A percentile compares a stretch with the other conserved stretches of the same genome.
phyloP scores from a whole-genome alignment of 2,329 filamentous ascomycete genomes.

The Aspergillus sp. region DNA sequence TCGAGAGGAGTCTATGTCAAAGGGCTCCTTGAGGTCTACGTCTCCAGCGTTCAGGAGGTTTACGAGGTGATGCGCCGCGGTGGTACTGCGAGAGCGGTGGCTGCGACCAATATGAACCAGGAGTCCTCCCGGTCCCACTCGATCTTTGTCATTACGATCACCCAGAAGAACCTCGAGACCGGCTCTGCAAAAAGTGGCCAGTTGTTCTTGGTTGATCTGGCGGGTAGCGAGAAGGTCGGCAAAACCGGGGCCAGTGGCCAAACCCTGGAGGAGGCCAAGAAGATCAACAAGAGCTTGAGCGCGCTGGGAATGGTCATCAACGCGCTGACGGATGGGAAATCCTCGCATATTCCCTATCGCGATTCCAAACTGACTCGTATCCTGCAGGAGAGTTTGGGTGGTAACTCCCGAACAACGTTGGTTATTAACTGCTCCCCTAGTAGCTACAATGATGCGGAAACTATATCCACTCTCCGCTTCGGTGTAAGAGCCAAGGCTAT shows the following conservation, averaged over 20 bases:
- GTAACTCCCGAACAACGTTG: slow-evolving; percentile 94
- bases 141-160: slow-evolving; percentile 93
- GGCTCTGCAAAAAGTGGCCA: slow-evolving; percentile 93
- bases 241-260: slow-evolving; percentile 97
- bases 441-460: slow-evolving; percentile 96
- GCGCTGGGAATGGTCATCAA: slow-evolving; percentile 99
- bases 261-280: slow-evolving; percentile 95
- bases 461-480: slow-evolving; percentile 81
- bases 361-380: slow-evolving; percentile 97
- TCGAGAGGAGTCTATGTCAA: slow-evolving; percentile 94
- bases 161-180: slow-evolving; percentile 95
- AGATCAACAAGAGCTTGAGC: slow-evolving; percentile 99
- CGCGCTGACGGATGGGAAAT: slow-evolving; percentile 91
- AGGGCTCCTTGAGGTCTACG: slow-evolving; percentile 86
- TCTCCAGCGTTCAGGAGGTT: slow-evolving; percentile 89
- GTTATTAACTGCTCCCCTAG: slow-evolving; percentile 99
- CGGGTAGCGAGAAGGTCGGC: slow-evolving; percentile 95
- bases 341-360: slow-evolving; percentile 88
- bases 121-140: slow-evolving; percentile 97
- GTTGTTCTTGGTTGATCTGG: slow-evolving; percentile 94
- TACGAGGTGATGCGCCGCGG: slow-evolving; percentile 95
- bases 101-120: slow-evolving; percentile 98
- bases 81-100: slow-evolving; percentile 79
- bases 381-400: slow-evolving; percentile 90
- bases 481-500: slow-evolving; percentile 96